Evolutionary conservation across 352 stramenopile species (phyloP).

Genomic region (Phytopythium montanum): DNA sequence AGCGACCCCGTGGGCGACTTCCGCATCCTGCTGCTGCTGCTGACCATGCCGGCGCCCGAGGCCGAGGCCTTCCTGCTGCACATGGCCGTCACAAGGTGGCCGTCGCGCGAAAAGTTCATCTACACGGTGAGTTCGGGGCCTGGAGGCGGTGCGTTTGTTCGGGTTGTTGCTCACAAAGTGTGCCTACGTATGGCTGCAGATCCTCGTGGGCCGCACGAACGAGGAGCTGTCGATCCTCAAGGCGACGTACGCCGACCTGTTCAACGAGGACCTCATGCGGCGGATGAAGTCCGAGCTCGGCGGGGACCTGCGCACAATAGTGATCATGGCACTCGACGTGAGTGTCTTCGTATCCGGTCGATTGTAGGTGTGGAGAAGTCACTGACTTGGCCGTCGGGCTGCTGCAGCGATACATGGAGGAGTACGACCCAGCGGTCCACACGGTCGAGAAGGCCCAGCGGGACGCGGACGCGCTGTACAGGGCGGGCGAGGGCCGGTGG

Average conservation of each 20-base stretch:
- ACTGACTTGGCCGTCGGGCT: neutral
- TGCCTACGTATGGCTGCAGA: conserved; percentile 20
- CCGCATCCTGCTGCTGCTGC: conserved; percentile 57
- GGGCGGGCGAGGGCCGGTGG: conserved; percentile 68
- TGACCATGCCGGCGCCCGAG: conserved; percentile 59
- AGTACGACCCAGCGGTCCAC: conserved; percentile 51
- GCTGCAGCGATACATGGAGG: conserved; percentile 25
- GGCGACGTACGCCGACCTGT: conserved; percentile 73
- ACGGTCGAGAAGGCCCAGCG: conserved; percentile 48
- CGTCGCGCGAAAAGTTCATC: conserved; percentile 61
- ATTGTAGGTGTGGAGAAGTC: neutral
- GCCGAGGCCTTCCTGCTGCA: conserved; percentile 66
- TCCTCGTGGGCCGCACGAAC: conserved; percentile 66
- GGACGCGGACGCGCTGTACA: conserved; percentile 61
- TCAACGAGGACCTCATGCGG: conserved; percentile 65
- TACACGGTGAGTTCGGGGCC: conserved; percentile 40
- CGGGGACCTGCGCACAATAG: conserved; percentile 67
- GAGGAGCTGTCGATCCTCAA: conserved; percentile 73
- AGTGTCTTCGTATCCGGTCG: too few species aligned
- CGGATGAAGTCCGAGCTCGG: conserved; percentile 59
- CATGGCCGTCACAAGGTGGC: conserved; percentile 39
- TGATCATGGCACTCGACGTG: conserved; percentile 58
- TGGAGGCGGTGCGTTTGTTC: neutral
- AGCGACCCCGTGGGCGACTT: conserved; percentile 68
- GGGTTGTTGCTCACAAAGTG: neutral